Percentiles rank a stretch among this genome's conserved stretches.
Evolutionary conservation across 352 stramenopile genomes (phyloP).

Genomic region (Hyphochytrium catenoides): DNA sequence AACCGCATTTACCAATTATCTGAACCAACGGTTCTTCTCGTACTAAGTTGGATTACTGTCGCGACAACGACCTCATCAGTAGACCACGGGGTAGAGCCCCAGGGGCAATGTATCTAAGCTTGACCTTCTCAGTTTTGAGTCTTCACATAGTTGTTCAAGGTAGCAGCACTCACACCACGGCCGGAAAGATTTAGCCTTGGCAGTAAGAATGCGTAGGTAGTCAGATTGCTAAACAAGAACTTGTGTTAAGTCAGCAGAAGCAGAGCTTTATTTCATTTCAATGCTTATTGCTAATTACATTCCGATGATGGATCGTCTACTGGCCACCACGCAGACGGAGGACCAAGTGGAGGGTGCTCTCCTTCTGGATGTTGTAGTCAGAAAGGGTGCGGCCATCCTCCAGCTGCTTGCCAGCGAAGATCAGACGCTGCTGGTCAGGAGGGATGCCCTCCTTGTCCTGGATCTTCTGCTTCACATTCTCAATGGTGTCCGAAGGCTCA

Average conservation of each 20-base stretch:
- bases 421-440: slow-evolving; percentile 79
- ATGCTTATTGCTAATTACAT: too few relatives aligned
- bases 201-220: too few relatives aligned
- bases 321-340: slow-evolving; percentile 72
- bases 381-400: slow-evolving; percentile 77
- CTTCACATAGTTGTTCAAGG: too few relatives aligned
- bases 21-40: slow-evolving; percentile 70
- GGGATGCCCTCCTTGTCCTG: slow-evolving; percentile 77
- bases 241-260: too few relatives aligned
- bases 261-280: too few relatives aligned
- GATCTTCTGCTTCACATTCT: slow-evolving; percentile 79
- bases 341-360: slow-evolving; percentile 86
- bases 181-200: too few relatives aligned
- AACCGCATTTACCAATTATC: slow-evolving; percentile 68
- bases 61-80: slow-evolving; percentile 45
- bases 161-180: too few relatives aligned
- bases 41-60: slow-evolving; percentile 70
- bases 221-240: too few relatives aligned
- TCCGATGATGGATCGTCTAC: too few relatives aligned
- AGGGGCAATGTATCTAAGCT: too few relatives aligned
- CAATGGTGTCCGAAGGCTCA: slow-evolving; percentile 88
- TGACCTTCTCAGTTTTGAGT: too few relatives aligned
- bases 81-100: too few relatives aligned
- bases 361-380: slow-evolving; percentile 91
- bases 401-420: slow-evolving; percentile 87